phyloP scores from a whole-genome alignment of 345 rosid species.

The Populus deltoides region DNA sequence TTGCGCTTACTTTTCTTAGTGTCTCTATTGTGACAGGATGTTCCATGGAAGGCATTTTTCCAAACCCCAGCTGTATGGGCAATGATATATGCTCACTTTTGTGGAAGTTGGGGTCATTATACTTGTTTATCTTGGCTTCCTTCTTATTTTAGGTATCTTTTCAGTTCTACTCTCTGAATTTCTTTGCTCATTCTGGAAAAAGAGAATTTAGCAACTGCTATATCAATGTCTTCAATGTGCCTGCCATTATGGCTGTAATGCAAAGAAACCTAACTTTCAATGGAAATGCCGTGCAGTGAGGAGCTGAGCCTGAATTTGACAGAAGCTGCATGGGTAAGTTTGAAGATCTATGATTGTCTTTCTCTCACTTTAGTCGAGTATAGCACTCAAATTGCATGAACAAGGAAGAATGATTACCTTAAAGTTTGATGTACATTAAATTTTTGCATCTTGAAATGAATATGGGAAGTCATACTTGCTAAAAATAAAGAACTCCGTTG shows the following conservation, averaged over 20 bases:
- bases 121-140: conserved; percentile 97
- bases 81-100: conserved; percentile 91
- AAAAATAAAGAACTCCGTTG: background rate
- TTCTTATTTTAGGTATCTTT: conserved; percentile 72
- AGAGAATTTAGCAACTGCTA: background rate
- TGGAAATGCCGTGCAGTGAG: conserved; percentile 58
- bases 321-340: conserved; percentile 95
- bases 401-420: conserved; percentile 1
- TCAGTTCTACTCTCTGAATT: background rate
- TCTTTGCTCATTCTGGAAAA: background rate
- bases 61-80: conserved; percentile 77
- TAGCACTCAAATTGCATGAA: background rate
- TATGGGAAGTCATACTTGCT: background rate
- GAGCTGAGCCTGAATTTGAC: conserved; percentile 77
- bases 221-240: conserved; percentile 1
- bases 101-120: conserved; percentile 98
- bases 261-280: conserved; percentile 1
- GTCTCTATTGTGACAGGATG: conserved; percentile 51
- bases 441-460: background rate
- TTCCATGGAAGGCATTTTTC: conserved; percentile 89
- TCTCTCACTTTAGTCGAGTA: background rate
- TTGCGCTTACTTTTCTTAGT: conserved; percentile 12
- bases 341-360: background rate
- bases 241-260: background rate
- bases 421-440: background rate